Conservation (phyloP, 345 rosid genomes). For the Ceriops tagal region DNA sequence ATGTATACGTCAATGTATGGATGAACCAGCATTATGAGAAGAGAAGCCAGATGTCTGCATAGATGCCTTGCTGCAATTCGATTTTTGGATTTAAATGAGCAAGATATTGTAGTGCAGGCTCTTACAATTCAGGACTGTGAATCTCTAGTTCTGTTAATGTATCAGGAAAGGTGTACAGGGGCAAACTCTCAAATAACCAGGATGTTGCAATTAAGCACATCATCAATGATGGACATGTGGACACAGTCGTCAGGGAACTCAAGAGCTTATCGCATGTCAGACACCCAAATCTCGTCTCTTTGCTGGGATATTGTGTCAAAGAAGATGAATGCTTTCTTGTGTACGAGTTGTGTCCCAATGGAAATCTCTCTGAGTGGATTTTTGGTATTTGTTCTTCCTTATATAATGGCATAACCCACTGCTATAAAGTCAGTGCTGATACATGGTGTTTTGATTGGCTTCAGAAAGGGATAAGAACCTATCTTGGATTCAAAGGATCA, state of each 20-base stretch:
- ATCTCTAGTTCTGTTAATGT: background rate
- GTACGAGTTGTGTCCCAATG: constrained; percentile 47
- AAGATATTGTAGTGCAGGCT: too few relatives aligned
- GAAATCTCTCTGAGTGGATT: constrained; percentile 49
- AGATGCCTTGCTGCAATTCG: background rate
- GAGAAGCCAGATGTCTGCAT: background rate
- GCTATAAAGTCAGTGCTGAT: background rate
- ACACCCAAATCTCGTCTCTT: constrained; percentile 41
- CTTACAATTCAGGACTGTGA: background rate
- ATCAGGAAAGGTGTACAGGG: constrained; percentile 50
- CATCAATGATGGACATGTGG: constrained; percentile 36
- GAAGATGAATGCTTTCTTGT: constrained; percentile 45
- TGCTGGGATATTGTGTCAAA: constrained; percentile 41
- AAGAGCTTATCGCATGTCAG: constrained; percentile 31
- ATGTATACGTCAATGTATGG: background rate
- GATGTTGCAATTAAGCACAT: constrained; percentile 47
- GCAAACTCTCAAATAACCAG: constrained; percentile 31
- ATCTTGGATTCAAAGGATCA: constrained; percentile 47
- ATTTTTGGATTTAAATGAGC: too few relatives aligned
- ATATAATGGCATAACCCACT: background rate
- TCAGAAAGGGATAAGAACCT: constrained; percentile 41
- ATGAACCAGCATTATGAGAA: background rate
- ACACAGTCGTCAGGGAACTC: constrained; percentile 50
- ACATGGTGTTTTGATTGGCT: background rate
- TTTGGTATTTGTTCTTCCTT: constrained; percentile 26